Evolutionary conservation across 2,329 filamentous ascomycete genomes (phyloP).

Genomic region (Tolypocladium endophyticum): DNA sequence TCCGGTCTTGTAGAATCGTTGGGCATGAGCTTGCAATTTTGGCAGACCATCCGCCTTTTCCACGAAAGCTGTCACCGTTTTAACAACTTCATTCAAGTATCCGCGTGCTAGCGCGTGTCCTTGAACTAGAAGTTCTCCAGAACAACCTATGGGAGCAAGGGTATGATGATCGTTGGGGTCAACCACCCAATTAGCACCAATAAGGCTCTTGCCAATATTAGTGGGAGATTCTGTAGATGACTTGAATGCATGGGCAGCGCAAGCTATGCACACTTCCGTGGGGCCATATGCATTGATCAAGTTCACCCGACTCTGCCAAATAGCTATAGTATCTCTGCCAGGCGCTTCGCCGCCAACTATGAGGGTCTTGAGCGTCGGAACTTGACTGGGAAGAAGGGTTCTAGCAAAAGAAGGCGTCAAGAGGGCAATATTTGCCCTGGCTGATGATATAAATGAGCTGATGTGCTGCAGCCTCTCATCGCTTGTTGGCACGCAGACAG

Average conservation of each 20-base stretch:
- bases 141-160: constrained; percentile 1
- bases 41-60: constrained; percentile 32
- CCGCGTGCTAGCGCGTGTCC: constrained; percentile 2
- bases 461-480: constrained; percentile 1
- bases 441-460: not conserved
- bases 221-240: not conserved
- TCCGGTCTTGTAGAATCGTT: constrained; percentile 8
- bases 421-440: not conserved
- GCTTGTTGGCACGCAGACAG: not conserved
- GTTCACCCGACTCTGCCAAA: constrained; percentile 1
- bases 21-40: not conserved
- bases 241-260: not conserved
- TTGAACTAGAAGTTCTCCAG: constrained; percentile 6
- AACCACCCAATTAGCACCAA: constrained; percentile 1
- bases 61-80: constrained; percentile 13
- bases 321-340: not conserved
- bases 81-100: not conserved
- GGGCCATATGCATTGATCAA: constrained; percentile 8
- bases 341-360: constrained; percentile 4
- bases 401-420: constrained; percentile 3
- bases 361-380: constrained; percentile 1
- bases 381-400: not conserved
- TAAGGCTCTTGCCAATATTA: not conserved
- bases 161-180: not conserved
- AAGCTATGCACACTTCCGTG: constrained; percentile 1